Evolutionary conservation across 306 rosid genomes (phyloP).

Genomic region (Myrica gale): DNA sequence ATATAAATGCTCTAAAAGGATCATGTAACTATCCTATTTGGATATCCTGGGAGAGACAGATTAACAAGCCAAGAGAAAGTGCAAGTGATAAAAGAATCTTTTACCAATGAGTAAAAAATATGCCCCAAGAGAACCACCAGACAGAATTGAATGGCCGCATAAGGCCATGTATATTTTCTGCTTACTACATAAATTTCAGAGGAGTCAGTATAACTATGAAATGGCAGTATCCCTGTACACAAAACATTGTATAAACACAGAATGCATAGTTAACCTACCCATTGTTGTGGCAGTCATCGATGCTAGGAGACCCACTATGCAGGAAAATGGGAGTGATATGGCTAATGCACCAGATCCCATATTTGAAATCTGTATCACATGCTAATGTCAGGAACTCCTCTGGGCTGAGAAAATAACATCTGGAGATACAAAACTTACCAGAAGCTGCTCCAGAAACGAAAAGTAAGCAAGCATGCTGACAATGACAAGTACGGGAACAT

Average conservation of each 20-base stretch:
- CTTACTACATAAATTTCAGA: conserved; percentile 43
- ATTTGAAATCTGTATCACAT: conserved; percentile 50
- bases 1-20: conserved; percentile 11
- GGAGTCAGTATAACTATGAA: conserved; percentile 13
- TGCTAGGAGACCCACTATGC: conserved; percentile 76
- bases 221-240: conserved; percentile 11
- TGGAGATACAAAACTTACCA: conserved; percentile 53
- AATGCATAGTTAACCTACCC: conserved; percentile 44
- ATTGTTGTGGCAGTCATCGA: conserved; percentile 76
- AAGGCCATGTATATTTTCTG: conserved; percentile 72
- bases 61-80: not conserved
- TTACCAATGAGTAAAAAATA: conserved; percentile 65
- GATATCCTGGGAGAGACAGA: not conserved
- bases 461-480: conserved; percentile 97
- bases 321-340: conserved; percentile 76
- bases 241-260: conserved; percentile 4
- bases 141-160: conserved; percentile 58
- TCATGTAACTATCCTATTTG: not conserved
- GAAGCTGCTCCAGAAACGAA: conserved; percentile 90
- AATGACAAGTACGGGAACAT: conserved; percentile 91
- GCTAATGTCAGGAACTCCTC: conserved; percentile 27
- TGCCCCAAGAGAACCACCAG: conserved; percentile 60
- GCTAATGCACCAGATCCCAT: conserved; percentile 73
- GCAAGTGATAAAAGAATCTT: conserved; percentile 21
- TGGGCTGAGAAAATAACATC: conserved; percentile 7